Evolutionary conservation across 352 stramenopile genomes (phyloP).

Genomic region (Phytophthora megakarya): DNA sequence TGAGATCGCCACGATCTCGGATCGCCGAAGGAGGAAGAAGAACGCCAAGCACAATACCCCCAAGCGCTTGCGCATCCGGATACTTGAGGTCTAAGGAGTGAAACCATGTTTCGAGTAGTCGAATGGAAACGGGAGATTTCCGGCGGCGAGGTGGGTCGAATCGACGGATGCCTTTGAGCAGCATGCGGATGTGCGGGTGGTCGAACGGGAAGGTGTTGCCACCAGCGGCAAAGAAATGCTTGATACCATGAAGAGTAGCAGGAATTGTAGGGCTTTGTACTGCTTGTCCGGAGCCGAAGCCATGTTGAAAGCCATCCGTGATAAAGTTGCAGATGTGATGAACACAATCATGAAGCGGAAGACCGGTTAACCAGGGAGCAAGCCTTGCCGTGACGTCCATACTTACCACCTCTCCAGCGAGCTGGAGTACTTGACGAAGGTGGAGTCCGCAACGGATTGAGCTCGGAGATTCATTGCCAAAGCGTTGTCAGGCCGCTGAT

Average conservation of each 20-base stretch:
- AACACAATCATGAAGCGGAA: background rate
- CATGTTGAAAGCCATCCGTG: background rate
- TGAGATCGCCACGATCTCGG: conserved; percentile 8
- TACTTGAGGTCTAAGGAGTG: background rate
- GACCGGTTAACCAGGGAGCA: background rate
- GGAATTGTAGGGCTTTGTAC: background rate
- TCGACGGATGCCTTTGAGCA: background rate
- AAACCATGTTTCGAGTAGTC: conserved; percentile 7
- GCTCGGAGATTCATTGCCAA: conserved; percentile 7
- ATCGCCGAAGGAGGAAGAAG: conserved; percentile 19
- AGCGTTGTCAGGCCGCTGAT: background rate
- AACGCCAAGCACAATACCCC: conserved; percentile 4
- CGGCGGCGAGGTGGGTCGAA: background rate
- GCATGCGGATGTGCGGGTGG: conserved; percentile 1
- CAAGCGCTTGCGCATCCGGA: conserved; percentile 1
- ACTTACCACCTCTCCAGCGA: background rate
- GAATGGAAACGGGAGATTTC: conserved; percentile 10
- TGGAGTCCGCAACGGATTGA: conserved; percentile 15
- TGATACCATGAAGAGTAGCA: background rate
- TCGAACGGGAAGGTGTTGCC: background rate
- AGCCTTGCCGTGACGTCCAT: background rate
- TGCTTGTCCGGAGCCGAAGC: background rate
- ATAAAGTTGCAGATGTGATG: conserved; percentile 3
- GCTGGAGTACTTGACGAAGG: background rate
- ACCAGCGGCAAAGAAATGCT: conserved; percentile 4